Conservation (phyloP, 805 yeast genomes). For the Martiniozyma abietophila region DNA sequence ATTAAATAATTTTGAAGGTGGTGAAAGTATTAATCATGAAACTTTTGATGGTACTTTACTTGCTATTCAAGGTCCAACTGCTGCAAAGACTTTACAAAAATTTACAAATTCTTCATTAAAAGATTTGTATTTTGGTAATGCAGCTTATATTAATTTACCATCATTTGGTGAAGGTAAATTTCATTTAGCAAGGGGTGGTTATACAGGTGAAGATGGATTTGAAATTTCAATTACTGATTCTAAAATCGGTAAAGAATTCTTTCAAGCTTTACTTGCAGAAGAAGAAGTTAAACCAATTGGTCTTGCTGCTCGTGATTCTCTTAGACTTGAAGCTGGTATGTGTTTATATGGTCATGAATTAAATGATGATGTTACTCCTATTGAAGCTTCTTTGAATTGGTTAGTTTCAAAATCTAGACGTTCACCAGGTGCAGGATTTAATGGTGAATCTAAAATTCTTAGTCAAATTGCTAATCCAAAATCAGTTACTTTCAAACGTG, state of each 20-base stretch:
- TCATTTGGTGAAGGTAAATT: conserved; percentile 36
- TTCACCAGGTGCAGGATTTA: conserved; percentile 42
- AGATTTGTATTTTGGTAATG: conserved; percentile 65
- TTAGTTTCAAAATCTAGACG: conserved; percentile 77
- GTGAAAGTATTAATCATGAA: conserved; percentile 24
- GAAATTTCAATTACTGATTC: conserved; percentile 70
- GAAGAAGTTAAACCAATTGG: conserved; percentile 76
- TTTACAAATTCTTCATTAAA: conserved; percentile 51
- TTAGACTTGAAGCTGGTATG: conserved; percentile 96
- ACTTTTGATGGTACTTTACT: conserved; percentile 65
- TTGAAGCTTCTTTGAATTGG: conserved; percentile 88
- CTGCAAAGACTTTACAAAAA: conserved; percentile 57
- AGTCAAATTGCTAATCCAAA: conserved; percentile 59
- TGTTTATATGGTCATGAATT: conserved; percentile 94
- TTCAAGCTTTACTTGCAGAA: conserved; percentile 46
- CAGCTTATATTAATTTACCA: conserved; percentile 37
- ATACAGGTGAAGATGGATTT: conserved; percentile 98
- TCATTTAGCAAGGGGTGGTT: conserved; percentile 91
- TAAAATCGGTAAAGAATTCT: conserved; percentile 48
- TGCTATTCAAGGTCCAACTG: conserved; percentile 90
- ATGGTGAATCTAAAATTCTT: conserved; percentile 66
- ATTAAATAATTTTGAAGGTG: conserved; percentile 27
- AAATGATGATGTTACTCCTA: conserved; percentile 69
- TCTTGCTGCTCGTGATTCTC: conserved; percentile 94
- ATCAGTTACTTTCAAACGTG: conserved; percentile 49